Conservation (phyloP, 768 basidiomycete genomes). For the Amanita rubescens region DNA sequence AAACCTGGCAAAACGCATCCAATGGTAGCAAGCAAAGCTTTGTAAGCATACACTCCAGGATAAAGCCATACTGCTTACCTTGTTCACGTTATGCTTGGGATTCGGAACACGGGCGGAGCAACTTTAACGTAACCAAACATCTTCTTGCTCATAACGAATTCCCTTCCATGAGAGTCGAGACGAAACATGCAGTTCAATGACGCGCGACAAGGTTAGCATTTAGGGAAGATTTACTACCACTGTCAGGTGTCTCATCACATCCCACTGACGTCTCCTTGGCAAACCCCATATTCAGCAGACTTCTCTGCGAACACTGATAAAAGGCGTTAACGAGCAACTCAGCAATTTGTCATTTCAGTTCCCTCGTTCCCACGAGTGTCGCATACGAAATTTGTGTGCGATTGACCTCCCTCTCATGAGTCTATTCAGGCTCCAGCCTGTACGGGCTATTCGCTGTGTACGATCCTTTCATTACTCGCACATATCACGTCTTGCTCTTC, state of each 20-base stretch:
- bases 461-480: conserved; percentile 48
- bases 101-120: neutral
- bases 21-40: neutral
- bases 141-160: neutral
- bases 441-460: conserved; percentile 26
- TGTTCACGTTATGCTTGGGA: neutral
- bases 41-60: neutral
- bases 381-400: conserved; percentile 1
- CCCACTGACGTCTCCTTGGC: no score
- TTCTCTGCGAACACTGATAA: neutral
- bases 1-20: no score
- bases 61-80: neutral
- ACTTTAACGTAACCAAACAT: neutral
- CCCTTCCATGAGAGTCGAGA: neutral
- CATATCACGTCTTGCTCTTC: conserved; percentile 27
- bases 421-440: conserved; percentile 33
- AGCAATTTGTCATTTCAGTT: no score
- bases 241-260: neutral
- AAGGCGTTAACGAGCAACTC: no score
- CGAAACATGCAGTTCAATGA: neutral
- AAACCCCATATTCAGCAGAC: neutral
- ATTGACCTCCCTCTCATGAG: conserved; percentile 24
- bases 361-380: neutral
- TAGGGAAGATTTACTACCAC: neutral
- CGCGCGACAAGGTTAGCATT: neutral